Evolutionary conservation across 2,329 filamentous ascomycete species (phyloP).

Genomic region (Colletotrichum eleusines): DNA sequence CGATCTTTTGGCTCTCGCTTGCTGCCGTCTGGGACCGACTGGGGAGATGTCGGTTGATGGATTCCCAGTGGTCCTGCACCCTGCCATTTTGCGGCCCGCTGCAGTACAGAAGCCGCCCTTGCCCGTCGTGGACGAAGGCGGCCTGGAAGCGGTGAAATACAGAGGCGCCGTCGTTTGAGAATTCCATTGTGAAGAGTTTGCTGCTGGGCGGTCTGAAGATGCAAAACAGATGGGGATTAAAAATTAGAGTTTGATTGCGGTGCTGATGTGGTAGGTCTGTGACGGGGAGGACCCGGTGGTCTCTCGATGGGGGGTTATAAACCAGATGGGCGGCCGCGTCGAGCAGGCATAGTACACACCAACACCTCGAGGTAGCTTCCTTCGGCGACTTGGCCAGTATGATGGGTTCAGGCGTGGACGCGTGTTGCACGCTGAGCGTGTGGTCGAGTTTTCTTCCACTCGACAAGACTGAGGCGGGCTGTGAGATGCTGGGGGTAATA

Average conservation of each 20-base stretch:
- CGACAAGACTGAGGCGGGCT: constrained; percentile 11
- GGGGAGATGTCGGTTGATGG: constrained; percentile 20
- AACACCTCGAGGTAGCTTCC: background rate
- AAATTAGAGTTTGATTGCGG: constrained; percentile 7
- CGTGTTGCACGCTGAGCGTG: constrained; percentile 20
- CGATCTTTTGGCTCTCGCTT: constrained; percentile 12
- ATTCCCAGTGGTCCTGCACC: constrained; percentile 28
- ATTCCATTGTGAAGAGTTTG: constrained; percentile 32
- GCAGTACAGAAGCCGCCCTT: constrained; percentile 34
- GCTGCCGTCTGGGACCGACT: constrained; percentile 11
- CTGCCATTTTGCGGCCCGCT: constrained; percentile 23
- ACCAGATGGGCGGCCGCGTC: background rate
- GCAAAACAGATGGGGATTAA: constrained; percentile 8
- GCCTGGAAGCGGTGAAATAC: constrained; percentile 40
- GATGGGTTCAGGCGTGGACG: background rate
- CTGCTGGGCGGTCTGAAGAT: background rate
- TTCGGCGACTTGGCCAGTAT: background rate
- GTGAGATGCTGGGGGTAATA: constrained; percentile 11
- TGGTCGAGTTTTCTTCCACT: background rate
- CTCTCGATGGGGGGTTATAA: constrained; percentile 20
- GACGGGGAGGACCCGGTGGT: constrained; percentile 6
- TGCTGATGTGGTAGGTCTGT: background rate
- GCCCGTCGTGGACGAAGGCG: constrained; percentile 34
- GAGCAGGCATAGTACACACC: background rate
- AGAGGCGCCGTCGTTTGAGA: constrained; percentile 39